Percentiles rank a stretch among this genome's conserved stretches.
phyloP scores from a whole-genome alignment of 2,329 filamentous ascomycete genomes.

The Hyphodiscus sp. region DNA sequence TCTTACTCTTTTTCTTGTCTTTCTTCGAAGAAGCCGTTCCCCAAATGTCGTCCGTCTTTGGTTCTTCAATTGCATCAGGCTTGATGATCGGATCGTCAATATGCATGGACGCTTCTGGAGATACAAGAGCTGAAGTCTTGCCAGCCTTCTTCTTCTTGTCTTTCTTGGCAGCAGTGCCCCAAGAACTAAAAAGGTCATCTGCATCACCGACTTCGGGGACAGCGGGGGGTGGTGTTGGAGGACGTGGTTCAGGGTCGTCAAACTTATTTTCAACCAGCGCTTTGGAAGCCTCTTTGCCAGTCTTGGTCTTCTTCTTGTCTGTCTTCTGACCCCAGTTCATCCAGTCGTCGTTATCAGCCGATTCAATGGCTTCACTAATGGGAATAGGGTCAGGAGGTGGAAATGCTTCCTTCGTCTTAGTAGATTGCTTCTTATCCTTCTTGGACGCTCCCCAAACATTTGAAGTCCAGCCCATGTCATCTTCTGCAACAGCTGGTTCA shows the following conservation, averaged over 20 bases:
- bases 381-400: constrained; percentile 15
- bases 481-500: constrained; percentile 15
- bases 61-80: constrained; percentile 44
- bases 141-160: constrained; percentile 27
- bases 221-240: constrained; percentile 26
- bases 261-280: constrained; percentile 27
- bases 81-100: constrained; percentile 29
- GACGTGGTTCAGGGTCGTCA: constrained; percentile 30
- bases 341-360: constrained; percentile 25
- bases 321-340: constrained; percentile 25
- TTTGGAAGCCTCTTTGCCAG: constrained; percentile 14
- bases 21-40: constrained; percentile 22
- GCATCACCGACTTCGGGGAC: constrained; percentile 29
- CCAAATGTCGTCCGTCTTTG: constrained; percentile 36
- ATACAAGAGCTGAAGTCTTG: constrained; percentile 13
- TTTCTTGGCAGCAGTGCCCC: constrained; percentile 23
- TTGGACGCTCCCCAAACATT: constrained; percentile 21
- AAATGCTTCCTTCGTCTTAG: constrained; percentile 18
- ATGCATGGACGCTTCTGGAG: constrained; percentile 19
- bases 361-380: constrained; percentile 21
- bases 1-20: constrained; percentile 47
- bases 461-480: constrained; percentile 9
- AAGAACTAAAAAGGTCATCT: constrained; percentile 25
- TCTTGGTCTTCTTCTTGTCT: constrained; percentile 23
- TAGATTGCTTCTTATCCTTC: constrained; percentile 39